Base-by-base conservation (phyloP, 2,329 filamentous ascomycete genomes). In the Colletotrichum abscissum region DNA sequence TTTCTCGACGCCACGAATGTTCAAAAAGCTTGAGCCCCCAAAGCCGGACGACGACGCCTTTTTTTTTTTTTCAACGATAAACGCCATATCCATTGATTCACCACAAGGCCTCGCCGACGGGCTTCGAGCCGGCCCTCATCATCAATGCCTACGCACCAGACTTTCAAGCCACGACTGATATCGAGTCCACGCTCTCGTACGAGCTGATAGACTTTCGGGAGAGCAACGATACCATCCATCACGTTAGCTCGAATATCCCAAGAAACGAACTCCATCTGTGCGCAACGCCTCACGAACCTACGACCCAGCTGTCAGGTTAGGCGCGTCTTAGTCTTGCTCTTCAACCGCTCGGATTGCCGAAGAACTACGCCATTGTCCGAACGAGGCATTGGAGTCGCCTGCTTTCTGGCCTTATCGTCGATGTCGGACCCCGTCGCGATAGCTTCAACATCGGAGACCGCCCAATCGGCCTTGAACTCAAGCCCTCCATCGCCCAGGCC, bases 261-360 rank as follows among this genome's bases (percentile, higher is more conserved):
- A 57, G 35, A 24, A 49, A 73, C 35, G 33, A 65, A 70, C 22
- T 69, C 33, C 60, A 73, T 73, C 67, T 73, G 70, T 70, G 70
- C 67, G 70, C 67, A 46, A 69, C 66, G 59, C 65, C 59, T 33
- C 58, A 52, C 33, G 54, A 62, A 57, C 46, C 60, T 60, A 60
- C 60, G 35, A 33, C 55, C 33, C 67, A 60, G 60, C 67, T 57
- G 52, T 60, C 46, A 56, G 55, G 28, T 60, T 49, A 49, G 67
- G 49, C 42, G 30, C 35, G 26, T 38, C 28, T 62, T 64, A 24
- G 30, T 19, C 33, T 46, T 62, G 33, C 22, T 28, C 16, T 28
- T 54, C 9, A 24, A 14, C n/a, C 62, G 67, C 71, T 73, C 55
- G 46, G 59, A 42, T 58, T 46, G 28, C 33, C 38, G 28, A 57